Evolutionary conservation across 345 rosid genomes (phyloP), one percentile per base, ranked within the genome.

Genomic region (Laguncularia racemosa): DNA sequence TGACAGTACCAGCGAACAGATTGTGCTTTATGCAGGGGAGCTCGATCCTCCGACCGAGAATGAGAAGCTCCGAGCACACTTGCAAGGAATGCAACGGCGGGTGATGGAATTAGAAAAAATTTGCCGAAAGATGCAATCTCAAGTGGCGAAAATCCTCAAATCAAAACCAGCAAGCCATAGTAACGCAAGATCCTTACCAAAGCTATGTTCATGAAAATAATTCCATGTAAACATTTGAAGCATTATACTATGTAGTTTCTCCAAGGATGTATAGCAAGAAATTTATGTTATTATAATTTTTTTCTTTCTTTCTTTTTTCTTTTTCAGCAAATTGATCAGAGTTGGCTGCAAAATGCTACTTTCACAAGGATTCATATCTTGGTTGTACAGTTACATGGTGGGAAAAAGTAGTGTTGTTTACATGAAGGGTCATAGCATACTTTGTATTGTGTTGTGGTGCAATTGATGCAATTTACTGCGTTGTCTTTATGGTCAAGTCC

Each of bases 81-180:
- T 93, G 58, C 77, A 84, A 65, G 95, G 95, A 64, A 87, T 93
- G 81, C 97, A 89, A 61, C 76, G 86, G 73, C 75, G 90, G 61
- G 97, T 87, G 44, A 84, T 65, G 76, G 95, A 93, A 57, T 59
- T 93, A 70, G 99, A 93, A 77, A 85, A 79, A 69, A 82, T 82
- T 0, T 93, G 97, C 76, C 65, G 64, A 68, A 84, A 76, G 61
- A 89, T 93, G 96, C 96, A 93, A 65, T 72, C 68, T 21, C 88
- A 87, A 62, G 85, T 89, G 96, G 66, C 81, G 28, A 86, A 77
- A 72, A 78, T 87, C 28, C 69, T 83, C 78, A 86, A 72, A 71
- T 82, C 89, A 16, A 93, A 66, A 70, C 67, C 23, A 47, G 19
- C 75, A 18, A 79, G 68, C 63, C 82, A 61, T 55, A 72, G 73